phyloP scores from a whole-genome alignment of 352 stramenopile genomes.

The Plasmopara viticola region DNA sequence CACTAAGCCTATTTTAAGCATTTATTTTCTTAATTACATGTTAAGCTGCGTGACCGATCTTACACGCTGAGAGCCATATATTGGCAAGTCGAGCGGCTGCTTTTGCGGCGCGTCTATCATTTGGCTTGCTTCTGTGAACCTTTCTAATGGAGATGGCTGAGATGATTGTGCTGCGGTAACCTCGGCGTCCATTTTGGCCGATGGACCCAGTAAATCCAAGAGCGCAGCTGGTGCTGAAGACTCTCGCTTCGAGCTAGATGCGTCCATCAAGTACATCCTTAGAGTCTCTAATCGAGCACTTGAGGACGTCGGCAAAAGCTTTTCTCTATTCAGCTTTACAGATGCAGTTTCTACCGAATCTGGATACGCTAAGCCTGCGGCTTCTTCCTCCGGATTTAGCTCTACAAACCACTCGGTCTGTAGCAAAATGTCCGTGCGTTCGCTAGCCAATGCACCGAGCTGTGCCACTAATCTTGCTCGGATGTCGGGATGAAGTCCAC shows the following conservation, averaged over 20 bases:
- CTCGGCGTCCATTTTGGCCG: conserved; percentile 4
- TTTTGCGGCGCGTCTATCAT: conserved; percentile 14
- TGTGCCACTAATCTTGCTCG: conserved; percentile 55
- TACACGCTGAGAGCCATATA: conserved; percentile 19
- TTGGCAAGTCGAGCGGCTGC: conserved; percentile 13
- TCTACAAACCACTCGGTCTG: conserved; percentile 70
- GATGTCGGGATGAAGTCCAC: conserved; percentile 64
- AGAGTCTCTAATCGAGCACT: conserved; percentile 45
- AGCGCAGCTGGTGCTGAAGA: conserved; percentile 17
- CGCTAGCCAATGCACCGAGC: conserved; percentile 51
- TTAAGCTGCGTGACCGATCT: conserved; percentile 24
- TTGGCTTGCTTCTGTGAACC: not conserved
- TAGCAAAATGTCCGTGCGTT: conserved; percentile 49
- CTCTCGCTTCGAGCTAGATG: conserved; percentile 22
- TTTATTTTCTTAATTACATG: conserved; percentile 6
- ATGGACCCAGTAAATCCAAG: conserved; percentile 33
- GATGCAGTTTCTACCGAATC: conserved; percentile 7
- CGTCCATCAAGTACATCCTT: conserved; percentile 54
- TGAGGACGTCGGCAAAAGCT: conserved; percentile 6
- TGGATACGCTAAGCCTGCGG: conserved; percentile 14
- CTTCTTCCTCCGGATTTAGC: conserved; percentile 32
- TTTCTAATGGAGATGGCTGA: conserved; percentile 1
- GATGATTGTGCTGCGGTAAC: not conserved
- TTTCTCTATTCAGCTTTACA: conserved; percentile 10
- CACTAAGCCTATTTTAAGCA: too few species aligned